Base-by-base conservation (phyloP, 345 rosid genomes). In the Aquilaria yunnanensis region DNA sequence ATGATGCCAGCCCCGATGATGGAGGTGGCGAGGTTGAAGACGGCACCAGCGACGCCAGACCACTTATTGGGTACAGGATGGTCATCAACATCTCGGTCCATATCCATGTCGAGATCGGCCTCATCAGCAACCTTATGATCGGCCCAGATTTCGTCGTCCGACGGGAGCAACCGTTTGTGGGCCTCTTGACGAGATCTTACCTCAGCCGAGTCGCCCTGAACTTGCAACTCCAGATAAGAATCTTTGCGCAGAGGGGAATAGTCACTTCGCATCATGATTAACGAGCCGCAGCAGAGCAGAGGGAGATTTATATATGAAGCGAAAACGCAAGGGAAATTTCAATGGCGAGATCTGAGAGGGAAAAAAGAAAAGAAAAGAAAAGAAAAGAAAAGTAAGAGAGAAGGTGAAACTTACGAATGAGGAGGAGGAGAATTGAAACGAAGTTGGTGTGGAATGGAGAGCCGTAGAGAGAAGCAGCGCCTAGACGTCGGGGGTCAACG, bases 1-100 rank as follows among this genome's bases (percentile, higher is more conserved):
- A 94, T 94, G 62, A 94, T 90, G 59, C 99, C 99, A 14, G 99
- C 99, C 12, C 99, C 99, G 65, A 94, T 85, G 66, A 94, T 75
- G 0, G 99, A 60, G 3, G 99, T 94, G 54, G 99, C 75, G 57
- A 94, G 93, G 56, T 94, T 94, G 51, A 90, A 94, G 64, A 94
- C 97, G 1, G 97, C 97, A 9, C 99, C 99, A 47, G 75, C 68
- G 51, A 86, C 45, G 6, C 85, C 89, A 65, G 97, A 85, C 54
- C 85, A 88, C 29, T 67, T 47, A 61, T 48, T 41, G 6, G 78
- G 41, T 37, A 73, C 77, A 3, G 86, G 63, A 10, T 68, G 77
- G 45, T 75, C 72, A 57, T 78, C 77, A 48, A 74, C 3, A 57
- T 78, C 85, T 67, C 73, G 85, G 70, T 77, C 80, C 50, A 54